phyloP scores from a whole-genome alignment of 2,329 filamentous ascomycete species.

The Seiridium cupressi region DNA sequence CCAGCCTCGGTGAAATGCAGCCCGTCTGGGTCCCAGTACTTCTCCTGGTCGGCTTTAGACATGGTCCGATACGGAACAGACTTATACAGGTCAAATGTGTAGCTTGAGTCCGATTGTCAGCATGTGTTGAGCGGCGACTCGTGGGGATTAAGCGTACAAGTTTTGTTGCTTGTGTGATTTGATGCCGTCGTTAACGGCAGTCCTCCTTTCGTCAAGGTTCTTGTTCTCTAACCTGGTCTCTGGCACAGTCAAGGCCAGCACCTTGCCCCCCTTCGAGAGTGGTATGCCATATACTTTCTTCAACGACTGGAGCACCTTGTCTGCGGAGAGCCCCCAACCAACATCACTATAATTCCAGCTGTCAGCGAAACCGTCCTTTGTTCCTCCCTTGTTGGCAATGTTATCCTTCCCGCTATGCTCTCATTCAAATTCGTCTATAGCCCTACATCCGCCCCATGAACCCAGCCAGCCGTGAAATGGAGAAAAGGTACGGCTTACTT shows the following conservation, averaged over 20 bases:
- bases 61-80: constrained; percentile 55
- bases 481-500: constrained; percentile 41
- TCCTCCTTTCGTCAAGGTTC: constrained; percentile 32
- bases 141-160: constrained; percentile 42
- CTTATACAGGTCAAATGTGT: constrained; percentile 54
- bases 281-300: constrained; percentile 49
- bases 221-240: constrained; percentile 38
- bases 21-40: constrained; percentile 57
- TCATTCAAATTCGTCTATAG: neutral
- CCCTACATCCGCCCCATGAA: neutral
- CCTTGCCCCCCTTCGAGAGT: constrained; percentile 47
- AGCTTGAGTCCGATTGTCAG: constrained; percentile 32
- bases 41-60: constrained; percentile 38
- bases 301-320: constrained; percentile 48
- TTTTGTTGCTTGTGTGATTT: constrained; percentile 43
- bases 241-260: constrained; percentile 63
- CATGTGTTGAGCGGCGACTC: neutral
- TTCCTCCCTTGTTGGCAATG: neutral
- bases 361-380: neutral
- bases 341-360: constrained; percentile 44
- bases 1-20: constrained; percentile 57
- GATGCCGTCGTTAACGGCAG: constrained; percentile 53
- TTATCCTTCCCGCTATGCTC: neutral
- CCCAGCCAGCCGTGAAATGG: neutral
- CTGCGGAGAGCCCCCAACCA: constrained; percentile 31